A percentile compares a stretch with the other conserved stretches of the same genome.
Evolutionary conservation across 75 land plant genomes (phyloP).

Genomic region (Pseudotsuga menziesii): DNA sequence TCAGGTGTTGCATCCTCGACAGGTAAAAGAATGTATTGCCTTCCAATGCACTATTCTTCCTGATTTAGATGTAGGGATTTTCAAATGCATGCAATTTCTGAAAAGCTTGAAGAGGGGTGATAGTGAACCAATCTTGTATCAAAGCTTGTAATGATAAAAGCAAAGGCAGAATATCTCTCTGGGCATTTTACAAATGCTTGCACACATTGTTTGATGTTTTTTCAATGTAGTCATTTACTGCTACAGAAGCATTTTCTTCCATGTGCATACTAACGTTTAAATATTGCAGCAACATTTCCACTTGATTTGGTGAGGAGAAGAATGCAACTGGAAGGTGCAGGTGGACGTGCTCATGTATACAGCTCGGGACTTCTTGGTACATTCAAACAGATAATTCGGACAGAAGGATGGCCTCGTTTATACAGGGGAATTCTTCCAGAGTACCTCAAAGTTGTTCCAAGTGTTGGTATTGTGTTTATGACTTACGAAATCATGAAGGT

Average conservation of each 20-base stretch:
- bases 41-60: neutral
- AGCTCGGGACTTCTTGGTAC: constrained; percentile 64
- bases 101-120: neutral
- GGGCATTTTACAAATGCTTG: neutral
- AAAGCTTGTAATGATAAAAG: neutral
- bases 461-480: constrained; percentile 94
- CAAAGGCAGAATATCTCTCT: neutral
- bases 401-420: constrained; percentile 69
- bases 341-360: constrained; percentile 69
- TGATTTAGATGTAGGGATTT: neutral
- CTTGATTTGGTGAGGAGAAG: constrained; percentile 84
- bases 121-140: neutral
- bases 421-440: constrained; percentile 94
- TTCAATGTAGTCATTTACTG: neutral
- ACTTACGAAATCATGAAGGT: constrained; percentile 79
- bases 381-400: constrained; percentile 49
- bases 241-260: neutral
- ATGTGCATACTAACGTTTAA: neutral
- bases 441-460: constrained; percentile 87
- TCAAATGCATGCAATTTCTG: neutral
- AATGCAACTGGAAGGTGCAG: constrained; percentile 91
- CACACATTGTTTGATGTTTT: neutral
- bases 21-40: constrained; percentile 36
- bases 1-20: constrained; percentile 95
- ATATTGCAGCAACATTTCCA: constrained; percentile 72